Base-by-base conservation (phyloP, 2,329 filamentous ascomycete genomes). In the Plectosphaerella plurivora region DNA sequence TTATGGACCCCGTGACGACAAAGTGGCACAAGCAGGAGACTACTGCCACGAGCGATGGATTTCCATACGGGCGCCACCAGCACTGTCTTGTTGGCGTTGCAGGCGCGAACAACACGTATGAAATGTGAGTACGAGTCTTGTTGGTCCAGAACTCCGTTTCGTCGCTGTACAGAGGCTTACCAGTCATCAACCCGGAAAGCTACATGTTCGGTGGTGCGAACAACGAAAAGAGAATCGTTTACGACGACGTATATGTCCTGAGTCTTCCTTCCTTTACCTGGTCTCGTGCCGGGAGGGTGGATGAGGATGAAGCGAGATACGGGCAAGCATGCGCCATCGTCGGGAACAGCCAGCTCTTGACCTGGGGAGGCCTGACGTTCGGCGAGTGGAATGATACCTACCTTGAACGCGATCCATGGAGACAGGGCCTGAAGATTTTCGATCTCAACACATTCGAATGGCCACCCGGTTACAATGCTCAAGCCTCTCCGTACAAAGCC, bases 131-230 rank as follows among this genome's bases (percentile, higher is more conserved):
- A 15, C 8, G 33, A 36, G n/a, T n/a, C n/a, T n/a, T n/a, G n/a
- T n/a, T n/a, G n/a, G n/a, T n/a, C n/a, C n/a, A n/a, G n/a, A n/a
- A n/a, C n/a, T n/a, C n/a, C n/a, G n/a, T n/a, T n/a, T n/a, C n/a
- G n/a, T n/a, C n/a, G n/a, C n/a, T n/a, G n/a, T n/a, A n/a, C n/a
- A n/a, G n/a, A 28, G n/a, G 25, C 14, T 15, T 24, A 28, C 20
- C 7, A 6, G 1, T n/a, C 4, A 7, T 22, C 37, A 24, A n/a
- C 25, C 4, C 2, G n/a, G 9, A 15, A 16, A 58, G 56, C 16
- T 59, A 56, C 28, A 45, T 59, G 2, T 59, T 51, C 14, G 57
- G 57, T 12, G 57, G 57, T 3, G 42, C 33, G 12, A 56, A 55
- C 15, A 35, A n/a, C 18, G 18, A 47, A n/a, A 44, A 42, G n/a